Base-by-base conservation (phyloP, 2,329 filamentous ascomycete genomes). In the Myriangium duriaei region DNA sequence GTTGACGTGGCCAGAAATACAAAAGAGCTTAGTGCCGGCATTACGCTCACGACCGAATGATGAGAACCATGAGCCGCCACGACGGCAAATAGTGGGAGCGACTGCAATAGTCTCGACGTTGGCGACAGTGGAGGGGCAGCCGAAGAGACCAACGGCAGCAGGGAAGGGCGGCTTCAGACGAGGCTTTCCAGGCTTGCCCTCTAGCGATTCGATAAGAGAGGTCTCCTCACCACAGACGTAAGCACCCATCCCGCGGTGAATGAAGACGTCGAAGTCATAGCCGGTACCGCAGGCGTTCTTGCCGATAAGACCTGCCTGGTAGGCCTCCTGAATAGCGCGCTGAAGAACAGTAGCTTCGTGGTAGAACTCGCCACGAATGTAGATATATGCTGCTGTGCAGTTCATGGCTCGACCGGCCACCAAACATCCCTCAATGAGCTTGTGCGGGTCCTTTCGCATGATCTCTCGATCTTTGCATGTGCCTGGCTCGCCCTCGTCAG, bases 381-480 rank as follows among this genome's bases (percentile, higher is more conserved):
- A 98, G 60, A 98, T 98, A 68, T 98, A 98, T 50, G 91, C 91
- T 42, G 91, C 91, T 33, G 84, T 91, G 57, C 87, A 91, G 68
- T 98, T 98, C 91, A 98, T 98, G 57, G 91, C 87, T 58, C 91
- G 81, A 37, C 91, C 91, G 49, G 91, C 86, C 34, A 98, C 81
- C 47, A 98, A 71, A 64, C 91, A 98, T 59, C 91, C 91, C 68
- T 98, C 91, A 57, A 98, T 71, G 48, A 98, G 81, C 74, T 98
- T 98, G 72, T 98, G 91, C 46, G 91, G 91, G 61, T 98, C 91
- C 69, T 98, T 98, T 65, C 91, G 86, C 91, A 98, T 98, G 51
- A 98, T 98, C 64, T 98, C 91, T 58, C 91, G 81, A 64, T 98
- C 91, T 70, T 98, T 98, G 79, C 91, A 98, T 38, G 91, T 98